phyloP scores from a whole-genome alignment of 768 basidiomycete species.

The Lentinus brumalis region DNA sequence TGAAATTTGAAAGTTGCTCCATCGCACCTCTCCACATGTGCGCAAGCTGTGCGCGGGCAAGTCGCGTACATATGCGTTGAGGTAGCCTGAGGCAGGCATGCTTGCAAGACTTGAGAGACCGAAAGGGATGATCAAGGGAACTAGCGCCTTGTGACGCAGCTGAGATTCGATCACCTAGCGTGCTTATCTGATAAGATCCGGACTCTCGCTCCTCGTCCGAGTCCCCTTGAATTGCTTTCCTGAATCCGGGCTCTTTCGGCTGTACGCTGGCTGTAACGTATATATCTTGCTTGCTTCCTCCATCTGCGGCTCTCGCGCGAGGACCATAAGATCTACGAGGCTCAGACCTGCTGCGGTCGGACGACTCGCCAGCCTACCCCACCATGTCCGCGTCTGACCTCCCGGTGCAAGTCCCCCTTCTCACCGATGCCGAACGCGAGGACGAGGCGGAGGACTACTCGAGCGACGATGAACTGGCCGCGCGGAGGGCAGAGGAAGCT shows the following conservation, averaged over 20 bases:
- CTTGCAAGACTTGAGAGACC: neutral
- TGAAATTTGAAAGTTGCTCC: no score
- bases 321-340: neutral
- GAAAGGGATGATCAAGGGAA: no score
- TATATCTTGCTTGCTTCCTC: neutral
- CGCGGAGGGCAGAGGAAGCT: neutral
- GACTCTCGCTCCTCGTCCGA: conserved; percentile 3
- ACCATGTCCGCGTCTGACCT: neutral
- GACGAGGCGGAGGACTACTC: neutral
- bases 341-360: neutral
- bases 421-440: neutral
- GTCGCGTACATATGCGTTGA: no score
- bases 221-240: conserved; percentile 6
- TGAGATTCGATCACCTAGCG: neutral
- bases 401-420: neutral
- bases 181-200: conserved; percentile 24
- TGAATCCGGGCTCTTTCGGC: conserved; percentile 3
- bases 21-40: no score
- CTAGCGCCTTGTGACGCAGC: neutral
- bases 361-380: neutral
- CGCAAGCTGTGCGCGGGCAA: no score
- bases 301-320: neutral
- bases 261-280: neutral
- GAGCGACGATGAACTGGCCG: neutral
- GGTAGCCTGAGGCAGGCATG: no score